Conservation (phyloP, 345 rosid species). For the Citrus reticulata region DNA sequence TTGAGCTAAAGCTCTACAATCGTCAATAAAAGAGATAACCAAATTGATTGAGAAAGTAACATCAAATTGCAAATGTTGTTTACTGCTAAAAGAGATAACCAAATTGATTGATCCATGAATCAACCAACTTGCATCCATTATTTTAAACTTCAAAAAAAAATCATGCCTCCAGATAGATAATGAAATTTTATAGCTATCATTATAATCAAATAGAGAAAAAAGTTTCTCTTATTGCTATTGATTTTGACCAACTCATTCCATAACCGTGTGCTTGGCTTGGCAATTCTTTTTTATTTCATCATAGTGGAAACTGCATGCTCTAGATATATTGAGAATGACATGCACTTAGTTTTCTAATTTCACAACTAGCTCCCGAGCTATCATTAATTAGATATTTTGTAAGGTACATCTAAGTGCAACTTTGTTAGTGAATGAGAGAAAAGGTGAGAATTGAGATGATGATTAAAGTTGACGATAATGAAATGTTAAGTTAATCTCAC, state of each 20-base stretch:
- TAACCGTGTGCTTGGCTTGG: not conserved
- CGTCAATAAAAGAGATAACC: not conserved
- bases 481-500: not conserved
- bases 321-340: not conserved
- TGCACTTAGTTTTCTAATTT: not conserved
- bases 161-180: not conserved
- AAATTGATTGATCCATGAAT: not conserved
- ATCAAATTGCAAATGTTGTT: not conserved
- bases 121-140: not conserved
- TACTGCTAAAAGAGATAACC: conserved; percentile 1
- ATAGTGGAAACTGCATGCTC: conserved; percentile 1
- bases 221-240: not conserved
- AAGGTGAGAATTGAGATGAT: not conserved
- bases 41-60: not conserved
- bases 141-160: not conserved
- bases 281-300: not conserved
- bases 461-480: not conserved
- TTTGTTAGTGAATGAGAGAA: not conserved
- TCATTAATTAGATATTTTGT: not conserved
- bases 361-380: not conserved
- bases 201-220: not conserved
- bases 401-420: not conserved
- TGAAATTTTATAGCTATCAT: not conserved
- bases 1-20: too few species aligned
- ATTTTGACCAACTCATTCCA: not conserved